phyloP scores from a whole-genome alignment of 371 early-diverging fungal genomes.

The Haplosporangium sp. region DNA sequence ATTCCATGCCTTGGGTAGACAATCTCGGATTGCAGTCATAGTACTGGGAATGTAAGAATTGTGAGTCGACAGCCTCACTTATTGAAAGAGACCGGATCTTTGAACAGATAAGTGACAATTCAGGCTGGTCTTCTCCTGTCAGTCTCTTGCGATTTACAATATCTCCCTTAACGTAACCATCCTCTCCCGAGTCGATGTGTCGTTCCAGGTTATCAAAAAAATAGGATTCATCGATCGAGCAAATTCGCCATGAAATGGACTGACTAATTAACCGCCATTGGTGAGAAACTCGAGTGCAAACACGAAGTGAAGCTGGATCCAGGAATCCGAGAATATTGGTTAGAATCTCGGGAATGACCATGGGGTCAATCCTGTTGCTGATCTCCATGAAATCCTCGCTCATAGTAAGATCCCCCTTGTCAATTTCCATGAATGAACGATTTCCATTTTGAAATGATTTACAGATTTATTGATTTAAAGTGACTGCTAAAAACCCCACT shows the following conservation, averaged over 20 bases:
- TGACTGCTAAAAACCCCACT: background rate
- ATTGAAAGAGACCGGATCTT: slow-evolving; percentile 11
- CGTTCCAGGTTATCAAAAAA: slow-evolving; percentile 1
- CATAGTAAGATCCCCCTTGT: too few species aligned
- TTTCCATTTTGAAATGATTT: too few species aligned
- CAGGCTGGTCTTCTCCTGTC: background rate
- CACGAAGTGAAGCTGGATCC: slow-evolving; percentile 14
- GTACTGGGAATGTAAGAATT: background rate
- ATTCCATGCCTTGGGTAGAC: background rate
- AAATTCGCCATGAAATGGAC: slow-evolving; percentile 7
- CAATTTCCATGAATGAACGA: too few species aligned
- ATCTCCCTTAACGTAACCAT: background rate
- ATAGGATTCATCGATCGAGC: background rate
- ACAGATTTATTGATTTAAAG: too few species aligned
- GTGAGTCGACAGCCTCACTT: background rate
- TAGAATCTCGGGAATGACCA: slow-evolving; percentile 34
- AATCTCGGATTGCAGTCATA: background rate
- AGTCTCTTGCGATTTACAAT: background rate
- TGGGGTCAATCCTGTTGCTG: slow-evolving; percentile 8
- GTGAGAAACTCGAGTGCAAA: slow-evolving; percentile 14
- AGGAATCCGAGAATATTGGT: slow-evolving; percentile 15
- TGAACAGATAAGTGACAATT: background rate
- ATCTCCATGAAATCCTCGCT: background rate
- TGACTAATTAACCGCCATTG: slow-evolving; percentile 15
- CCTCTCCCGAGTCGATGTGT: background rate